phyloP scores from a whole-genome alignment of 2,329 filamentous ascomycete species.

The Pestalotiopsis sp. region DNA sequence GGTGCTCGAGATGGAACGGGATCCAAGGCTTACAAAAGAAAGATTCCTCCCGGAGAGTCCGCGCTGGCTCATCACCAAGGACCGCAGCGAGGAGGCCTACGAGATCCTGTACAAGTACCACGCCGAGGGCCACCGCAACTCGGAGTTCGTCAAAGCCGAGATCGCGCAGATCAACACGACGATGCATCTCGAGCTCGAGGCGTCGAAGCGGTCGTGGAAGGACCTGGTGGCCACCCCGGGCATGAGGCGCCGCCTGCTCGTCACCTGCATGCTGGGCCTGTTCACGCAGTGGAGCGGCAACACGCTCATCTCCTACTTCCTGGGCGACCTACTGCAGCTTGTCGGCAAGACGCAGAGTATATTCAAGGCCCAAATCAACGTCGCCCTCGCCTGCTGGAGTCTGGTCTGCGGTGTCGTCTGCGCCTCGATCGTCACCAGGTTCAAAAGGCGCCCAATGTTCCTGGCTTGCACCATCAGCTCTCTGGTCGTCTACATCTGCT shows the following conservation, averaged over 20 bases:
- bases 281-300: conserved; percentile 59
- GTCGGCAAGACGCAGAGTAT: conserved; percentile 43
- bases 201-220: conserved; percentile 53
- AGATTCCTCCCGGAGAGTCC: conserved; percentile 33
- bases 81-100: conserved; percentile 31
- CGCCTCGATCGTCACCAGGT: conserved; percentile 41
- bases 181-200: conserved; percentile 46
- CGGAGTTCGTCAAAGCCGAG: conserved; percentile 41
- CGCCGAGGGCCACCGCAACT: conserved; percentile 46
- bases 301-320: conserved; percentile 46
- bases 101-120: conserved; percentile 38
- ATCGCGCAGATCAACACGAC: conserved; percentile 15
- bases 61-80: conserved; percentile 30
- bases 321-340: conserved; percentile 42
- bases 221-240: conserved; percentile 53
- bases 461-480: conserved; percentile 42
- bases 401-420: conserved; percentile 42
- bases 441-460: conserved; percentile 38
- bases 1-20: neutral
- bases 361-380: conserved; percentile 48
- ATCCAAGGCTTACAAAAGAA: too few relatives aligned
- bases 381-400: conserved; percentile 46
- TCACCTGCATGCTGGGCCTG: conserved; percentile 51
- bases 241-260: conserved; percentile 50
- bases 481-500: conserved; percentile 48